Percentiles rank a stretch among this genome's conserved stretches.
Conservation (phyloP, 192 early-diverging fungal genomes). For the Geranomyces michiganensis region DNA sequence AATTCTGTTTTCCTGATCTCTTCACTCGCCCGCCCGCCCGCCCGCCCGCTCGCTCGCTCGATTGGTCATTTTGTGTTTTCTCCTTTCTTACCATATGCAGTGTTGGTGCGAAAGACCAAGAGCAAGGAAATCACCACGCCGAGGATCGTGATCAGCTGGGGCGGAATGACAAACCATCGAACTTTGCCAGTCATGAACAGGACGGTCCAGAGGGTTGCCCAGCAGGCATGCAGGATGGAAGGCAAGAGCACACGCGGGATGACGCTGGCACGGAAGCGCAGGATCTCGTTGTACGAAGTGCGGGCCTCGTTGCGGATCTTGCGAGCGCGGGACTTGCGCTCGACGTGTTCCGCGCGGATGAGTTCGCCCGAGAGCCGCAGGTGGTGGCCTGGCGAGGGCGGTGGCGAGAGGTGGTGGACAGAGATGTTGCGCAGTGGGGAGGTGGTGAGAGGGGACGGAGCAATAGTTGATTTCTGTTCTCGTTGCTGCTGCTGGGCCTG, state of each 20-base stretch:
- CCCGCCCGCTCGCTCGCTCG: too few relatives aligned
- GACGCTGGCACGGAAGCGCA: conserved; percentile 22
- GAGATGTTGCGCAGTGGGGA: background rate
- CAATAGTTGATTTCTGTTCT: background rate
- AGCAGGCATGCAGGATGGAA: conserved; percentile 24
- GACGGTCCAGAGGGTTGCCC: conserved; percentile 38
- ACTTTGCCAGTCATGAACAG: conserved; percentile 21
- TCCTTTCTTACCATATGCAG: conserved; percentile 34
- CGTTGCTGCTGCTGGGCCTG: background rate
- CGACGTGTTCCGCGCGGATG: conserved; percentile 15
- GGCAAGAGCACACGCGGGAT: conserved; percentile 33
- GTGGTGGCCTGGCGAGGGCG: background rate
- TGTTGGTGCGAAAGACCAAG: conserved; percentile 83
- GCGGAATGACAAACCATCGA: conserved; percentile 37
- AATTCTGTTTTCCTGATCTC: too few relatives aligned
- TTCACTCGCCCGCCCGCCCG: too few relatives aligned
- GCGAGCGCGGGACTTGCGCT: conserved; percentile 19
- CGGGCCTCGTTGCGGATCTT: conserved; percentile 33
- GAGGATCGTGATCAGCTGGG: conserved; percentile 45
- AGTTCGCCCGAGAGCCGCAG: conserved; percentile 22
- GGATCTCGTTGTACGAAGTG: conserved; percentile 23
- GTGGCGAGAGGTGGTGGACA: background rate
- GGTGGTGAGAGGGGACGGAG: background rate
- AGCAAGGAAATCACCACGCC: conserved; percentile 59
- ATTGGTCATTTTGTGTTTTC: too few relatives aligned